phyloP scores from a whole-genome alignment of 2,329 filamentous ascomycete species.

The Xylaria digitata region DNA sequence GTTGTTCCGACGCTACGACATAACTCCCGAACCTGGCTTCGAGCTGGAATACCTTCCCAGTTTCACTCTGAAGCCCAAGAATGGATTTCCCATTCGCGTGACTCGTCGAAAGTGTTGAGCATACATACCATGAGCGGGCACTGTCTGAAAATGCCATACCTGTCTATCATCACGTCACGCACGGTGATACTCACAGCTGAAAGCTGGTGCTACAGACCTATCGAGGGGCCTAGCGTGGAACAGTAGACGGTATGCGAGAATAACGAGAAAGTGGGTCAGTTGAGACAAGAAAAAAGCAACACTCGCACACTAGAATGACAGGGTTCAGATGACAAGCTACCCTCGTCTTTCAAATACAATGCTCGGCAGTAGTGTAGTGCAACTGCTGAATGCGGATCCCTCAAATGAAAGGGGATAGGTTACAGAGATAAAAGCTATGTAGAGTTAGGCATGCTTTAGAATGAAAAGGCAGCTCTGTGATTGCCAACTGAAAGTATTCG shows the following conservation, averaged over 20 bases:
- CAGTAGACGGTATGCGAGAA: not conserved
- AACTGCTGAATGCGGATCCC: not conserved
- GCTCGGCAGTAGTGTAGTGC: not conserved
- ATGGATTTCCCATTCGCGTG: slow-evolving; percentile 32
- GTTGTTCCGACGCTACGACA: slow-evolving; percentile 30
- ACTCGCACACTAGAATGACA: not conserved
- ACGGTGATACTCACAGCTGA: not conserved
- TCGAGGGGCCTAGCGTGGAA: not conserved
- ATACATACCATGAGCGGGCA: not conserved
- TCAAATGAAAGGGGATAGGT: not conserved
- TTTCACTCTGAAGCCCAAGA: slow-evolving; percentile 34
- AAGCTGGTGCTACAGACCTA: slow-evolving; percentile 5
- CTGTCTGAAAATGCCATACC: not conserved
- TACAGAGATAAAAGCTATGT: not conserved
- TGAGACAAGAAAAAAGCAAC: slow-evolving; percentile 9
- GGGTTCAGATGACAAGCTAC: not conserved
- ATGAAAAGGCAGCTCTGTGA: no score
- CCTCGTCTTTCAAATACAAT: not conserved
- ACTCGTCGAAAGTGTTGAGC: slow-evolving; percentile 22
- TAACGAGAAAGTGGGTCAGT: not conserved
- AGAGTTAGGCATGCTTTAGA: no score
- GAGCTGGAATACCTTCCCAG: slow-evolving; percentile 35
- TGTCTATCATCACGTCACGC: not conserved
- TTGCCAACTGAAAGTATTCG: no score
- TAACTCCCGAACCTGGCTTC: slow-evolving; percentile 32